Conservation (phyloP, 768 basidiomycete genomes). For the Panus rudis region DNA sequence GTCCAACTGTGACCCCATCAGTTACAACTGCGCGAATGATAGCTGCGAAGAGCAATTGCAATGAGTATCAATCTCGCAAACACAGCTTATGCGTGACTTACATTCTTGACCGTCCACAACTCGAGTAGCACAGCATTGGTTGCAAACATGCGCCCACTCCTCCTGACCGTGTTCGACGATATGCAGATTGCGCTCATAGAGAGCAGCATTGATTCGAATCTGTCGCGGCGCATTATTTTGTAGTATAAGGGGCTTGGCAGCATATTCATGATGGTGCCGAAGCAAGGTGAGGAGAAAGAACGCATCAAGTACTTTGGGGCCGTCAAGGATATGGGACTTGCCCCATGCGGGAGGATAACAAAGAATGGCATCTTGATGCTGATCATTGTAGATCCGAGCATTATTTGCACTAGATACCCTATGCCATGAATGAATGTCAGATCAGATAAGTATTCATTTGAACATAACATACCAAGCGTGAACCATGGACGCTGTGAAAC, state of each 20-base stretch:
- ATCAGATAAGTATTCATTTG: not conserved
- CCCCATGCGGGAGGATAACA: too few relatives aligned
- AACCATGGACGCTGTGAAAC: not conserved
- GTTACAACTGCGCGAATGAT: not conserved
- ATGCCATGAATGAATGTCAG: not conserved
- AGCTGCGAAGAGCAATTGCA: not conserved
- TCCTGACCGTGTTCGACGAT: not conserved
- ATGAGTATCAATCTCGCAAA: too few relatives aligned
- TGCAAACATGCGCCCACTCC: not conserved
- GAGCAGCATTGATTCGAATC: not conserved
- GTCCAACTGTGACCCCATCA: not conserved
- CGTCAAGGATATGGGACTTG: too few relatives aligned
- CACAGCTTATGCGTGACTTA: too few relatives aligned
- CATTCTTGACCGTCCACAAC: not conserved
- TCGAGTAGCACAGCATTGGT: not conserved
- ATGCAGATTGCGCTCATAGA: not conserved
- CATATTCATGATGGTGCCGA: not conserved
- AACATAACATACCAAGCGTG: not conserved
- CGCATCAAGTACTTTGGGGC: too few relatives aligned
- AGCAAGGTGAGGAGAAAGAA: not conserved
- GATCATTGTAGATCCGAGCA: not conserved
- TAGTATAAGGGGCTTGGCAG: not conserved
- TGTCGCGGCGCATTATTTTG: not conserved
- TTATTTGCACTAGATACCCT: not conserved
- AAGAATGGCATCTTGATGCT: not conserved